Evolutionary conservation across 805 yeast species (phyloP).

Genomic region (Saturnispora bothae): DNA sequence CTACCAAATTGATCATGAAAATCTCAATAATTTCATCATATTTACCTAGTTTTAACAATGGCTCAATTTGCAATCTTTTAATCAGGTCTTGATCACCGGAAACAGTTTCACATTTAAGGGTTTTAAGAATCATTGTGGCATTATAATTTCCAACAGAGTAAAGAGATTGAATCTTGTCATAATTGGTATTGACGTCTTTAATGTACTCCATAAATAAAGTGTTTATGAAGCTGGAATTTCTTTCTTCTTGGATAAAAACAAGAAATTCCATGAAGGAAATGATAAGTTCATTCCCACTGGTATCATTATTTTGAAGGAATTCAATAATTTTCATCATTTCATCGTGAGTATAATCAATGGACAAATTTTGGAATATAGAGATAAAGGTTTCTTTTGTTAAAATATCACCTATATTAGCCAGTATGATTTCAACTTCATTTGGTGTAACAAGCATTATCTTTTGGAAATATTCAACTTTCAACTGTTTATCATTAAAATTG

Average conservation of each 20-base stretch:
- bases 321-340: conserved; percentile 33
- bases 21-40: conserved; percentile 57
- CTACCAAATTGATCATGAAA: conserved; percentile 44
- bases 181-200: conserved; percentile 15
- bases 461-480: conserved; percentile 35
- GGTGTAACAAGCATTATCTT: conserved; percentile 27
- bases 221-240: conserved; percentile 31
- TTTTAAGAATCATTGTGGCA: conserved; percentile 26
- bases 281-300: conserved; percentile 23
- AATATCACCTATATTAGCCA: conserved; percentile 49
- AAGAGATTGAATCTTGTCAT: conserved; percentile 27
- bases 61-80: conserved; percentile 41
- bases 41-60: conserved; percentile 48
- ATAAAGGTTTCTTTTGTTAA: conserved; percentile 31
- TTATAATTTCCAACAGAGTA: conserved; percentile 29
- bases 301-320: conserved; percentile 28
- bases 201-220: conserved; percentile 38
- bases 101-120: conserved; percentile 14
- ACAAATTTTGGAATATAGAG: conserved; percentile 54
- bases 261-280: conserved; percentile 43
- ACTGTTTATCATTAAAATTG: conserved; percentile 16
- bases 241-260: conserved; percentile 31
- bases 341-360: conserved; percentile 36
- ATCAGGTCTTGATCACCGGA: conserved; percentile 8
- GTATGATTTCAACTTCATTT: conserved; percentile 43